These are phyloP conservation scores for Scleroderma bovista DNA, from an alignment of 768 basidiomycete genomes.

Conservation along the genomic window DNA sequence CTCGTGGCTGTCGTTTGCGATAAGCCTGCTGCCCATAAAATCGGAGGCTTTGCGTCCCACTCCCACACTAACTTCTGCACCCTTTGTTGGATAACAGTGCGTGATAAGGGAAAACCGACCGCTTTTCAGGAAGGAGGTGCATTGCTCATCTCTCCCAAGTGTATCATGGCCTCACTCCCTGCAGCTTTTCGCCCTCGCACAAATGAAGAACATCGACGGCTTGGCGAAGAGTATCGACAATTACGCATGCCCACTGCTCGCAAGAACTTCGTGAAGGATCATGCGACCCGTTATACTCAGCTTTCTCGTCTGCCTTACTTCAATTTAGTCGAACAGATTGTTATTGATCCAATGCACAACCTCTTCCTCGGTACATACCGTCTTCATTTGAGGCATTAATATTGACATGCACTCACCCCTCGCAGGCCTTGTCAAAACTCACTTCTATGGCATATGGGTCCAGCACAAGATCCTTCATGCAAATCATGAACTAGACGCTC, in stretches of 20 bases:
- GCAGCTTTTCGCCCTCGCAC: conserved; percentile 5
- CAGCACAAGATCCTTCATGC: neutral
- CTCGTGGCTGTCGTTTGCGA: conserved; percentile 32
- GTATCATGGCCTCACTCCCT: too few species aligned
- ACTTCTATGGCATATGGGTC: conserved; percentile 23
- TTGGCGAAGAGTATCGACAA: neutral
- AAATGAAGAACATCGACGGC: neutral
- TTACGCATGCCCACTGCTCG: neutral
- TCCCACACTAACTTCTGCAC: conserved; percentile 30
- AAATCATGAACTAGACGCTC: neutral
- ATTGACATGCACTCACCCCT: too few species aligned
- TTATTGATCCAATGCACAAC: conserved; percentile 30
- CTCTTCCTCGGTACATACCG: conserved; percentile 17
- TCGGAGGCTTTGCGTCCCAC: conserved; percentile 25
- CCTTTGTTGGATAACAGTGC: conserved; percentile 28
- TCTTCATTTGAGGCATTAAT: too few species aligned
- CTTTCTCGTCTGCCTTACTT: conserved; percentile 23
- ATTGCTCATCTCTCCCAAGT: too few species aligned
- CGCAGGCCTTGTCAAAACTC: conserved; percentile 20
- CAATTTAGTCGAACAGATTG: conserved; percentile 13
- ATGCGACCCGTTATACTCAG: conserved; percentile 24
- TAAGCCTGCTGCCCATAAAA: conserved; percentile 21
- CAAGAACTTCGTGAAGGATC: conserved; percentile 11
- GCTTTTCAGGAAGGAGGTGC: conserved; percentile 13
- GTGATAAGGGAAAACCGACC: conserved; percentile 16